Evolutionary conservation across 2,329 filamentous ascomycete species (phyloP).

Genomic region (Nigrograna mackinnonii): DNA sequence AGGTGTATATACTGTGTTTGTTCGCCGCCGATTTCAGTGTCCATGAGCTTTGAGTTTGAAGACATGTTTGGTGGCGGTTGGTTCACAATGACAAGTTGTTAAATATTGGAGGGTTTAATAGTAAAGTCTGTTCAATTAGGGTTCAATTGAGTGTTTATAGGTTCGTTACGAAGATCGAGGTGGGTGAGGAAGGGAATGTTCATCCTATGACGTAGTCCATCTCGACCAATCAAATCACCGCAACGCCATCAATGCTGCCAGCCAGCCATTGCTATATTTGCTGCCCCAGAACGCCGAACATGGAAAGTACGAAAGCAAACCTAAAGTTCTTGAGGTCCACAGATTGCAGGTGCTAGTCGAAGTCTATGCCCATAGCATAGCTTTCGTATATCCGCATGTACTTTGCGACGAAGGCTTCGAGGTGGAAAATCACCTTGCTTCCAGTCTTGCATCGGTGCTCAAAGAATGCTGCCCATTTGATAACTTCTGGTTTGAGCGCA

Average conservation of each 20-base stretch:
- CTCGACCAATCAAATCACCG: slow-evolving; percentile 9
- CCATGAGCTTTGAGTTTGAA: slow-evolving; percentile 58
- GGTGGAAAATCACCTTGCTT: slow-evolving; percentile 94
- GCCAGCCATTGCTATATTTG: too few relatives aligned
- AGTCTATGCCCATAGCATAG: slow-evolving; percentile 56
- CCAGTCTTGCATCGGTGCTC: slow-evolving; percentile 93
- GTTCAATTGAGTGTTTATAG: too few relatives aligned
- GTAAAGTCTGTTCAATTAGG: too few relatives aligned
- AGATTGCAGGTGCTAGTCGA: slow-evolving; percentile 33
- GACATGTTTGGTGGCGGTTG: too few relatives aligned
- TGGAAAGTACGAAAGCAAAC: too few relatives aligned
- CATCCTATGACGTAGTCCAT: slow-evolving; percentile 14
- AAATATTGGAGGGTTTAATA: too few relatives aligned
- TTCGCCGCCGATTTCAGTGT: slow-evolving; percentile 64
- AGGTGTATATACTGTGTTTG: slow-evolving; percentile 56
- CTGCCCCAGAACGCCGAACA: slow-evolving; percentile 1
- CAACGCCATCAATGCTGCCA: too few relatives aligned
- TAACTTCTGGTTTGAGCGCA: slow-evolving; percentile 84
- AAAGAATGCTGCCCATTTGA: slow-evolving; percentile 96
- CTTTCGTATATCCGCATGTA: slow-evolving; percentile 97
- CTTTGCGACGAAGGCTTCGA: slow-evolving; percentile 98
- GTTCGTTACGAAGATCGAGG: too few relatives aligned
- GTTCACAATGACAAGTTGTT: too few relatives aligned
- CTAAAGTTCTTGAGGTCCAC: too few relatives aligned
- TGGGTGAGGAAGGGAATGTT: too few relatives aligned